phyloP scores from a whole-genome alignment of 495 filamentous ascomycete species.

The Penicillium malachiteum region DNA sequence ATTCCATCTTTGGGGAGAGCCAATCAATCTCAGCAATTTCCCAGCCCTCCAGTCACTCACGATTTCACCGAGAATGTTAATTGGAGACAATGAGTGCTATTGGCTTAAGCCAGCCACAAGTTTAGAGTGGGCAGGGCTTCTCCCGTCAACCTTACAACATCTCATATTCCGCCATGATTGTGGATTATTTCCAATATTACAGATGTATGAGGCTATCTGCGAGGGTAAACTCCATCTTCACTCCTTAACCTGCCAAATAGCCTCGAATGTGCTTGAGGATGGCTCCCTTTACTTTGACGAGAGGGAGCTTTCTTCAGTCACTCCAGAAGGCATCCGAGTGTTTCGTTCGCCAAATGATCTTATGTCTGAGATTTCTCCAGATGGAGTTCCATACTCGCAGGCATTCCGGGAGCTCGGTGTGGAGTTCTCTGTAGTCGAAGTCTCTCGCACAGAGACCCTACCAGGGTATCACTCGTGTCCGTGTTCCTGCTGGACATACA shows the following conservation, averaged over 20 bases:
- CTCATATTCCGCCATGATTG: neutral
- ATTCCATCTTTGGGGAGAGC: neutral
- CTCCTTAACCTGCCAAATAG: neutral
- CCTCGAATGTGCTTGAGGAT: neutral
- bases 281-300: no score
- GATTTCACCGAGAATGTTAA: neutral
- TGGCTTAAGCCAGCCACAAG: neutral
- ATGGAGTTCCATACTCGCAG: neutral
- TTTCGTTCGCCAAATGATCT: neutral
- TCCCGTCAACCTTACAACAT: neutral
- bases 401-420: neutral
- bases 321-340: no score
- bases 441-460: neutral
- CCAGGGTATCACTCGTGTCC: neutral
- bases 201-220: neutral
- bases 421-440: neutral
- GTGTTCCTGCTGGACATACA: neutral
- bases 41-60: neutral
- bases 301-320: no score
- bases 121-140: neutral
- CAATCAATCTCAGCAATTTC: neutral
- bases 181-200: neutral
- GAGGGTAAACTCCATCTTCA: neutral
- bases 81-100: neutral
- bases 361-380: neutral